These are phyloP conservation scores for Capronia epimyces DNA, from an alignment of 2,329 filamentous ascomycete genomes.

Conservation along the genomic window DNA sequence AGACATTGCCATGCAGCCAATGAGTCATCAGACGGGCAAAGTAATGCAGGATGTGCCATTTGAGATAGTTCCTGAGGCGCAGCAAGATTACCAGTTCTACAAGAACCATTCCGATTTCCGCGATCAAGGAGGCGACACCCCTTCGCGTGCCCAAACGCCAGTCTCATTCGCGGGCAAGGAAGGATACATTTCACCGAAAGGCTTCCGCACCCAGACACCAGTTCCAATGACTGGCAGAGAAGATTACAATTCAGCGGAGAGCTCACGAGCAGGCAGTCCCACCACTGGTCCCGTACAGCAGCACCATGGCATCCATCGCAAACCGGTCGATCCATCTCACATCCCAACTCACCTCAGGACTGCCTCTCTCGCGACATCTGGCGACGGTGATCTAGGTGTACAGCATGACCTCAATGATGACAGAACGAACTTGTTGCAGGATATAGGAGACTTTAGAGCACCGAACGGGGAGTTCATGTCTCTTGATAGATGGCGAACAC, in stretches of 20 bases:
- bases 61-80: conserved; percentile 79
- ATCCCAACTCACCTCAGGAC: conserved; percentile 14
- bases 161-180: conserved; percentile 31
- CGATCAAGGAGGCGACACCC: conserved; percentile 68
- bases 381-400: conserved; percentile 10
- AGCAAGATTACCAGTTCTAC: conserved; percentile 86
- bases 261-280: conserved; percentile 30
- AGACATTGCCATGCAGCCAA: conserved; percentile 68
- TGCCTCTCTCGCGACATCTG: neutral
- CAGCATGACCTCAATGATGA: conserved; percentile 25
- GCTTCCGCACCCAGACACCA: neutral
- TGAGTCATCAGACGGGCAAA: conserved; percentile 37
- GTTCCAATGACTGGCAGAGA: conserved; percentile 36
- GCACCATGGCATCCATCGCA: conserved; percentile 10
- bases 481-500: conserved; percentile 21
- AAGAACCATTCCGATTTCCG: conserved; percentile 86
- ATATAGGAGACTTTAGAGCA: conserved; percentile 19
- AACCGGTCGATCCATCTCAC: conserved; percentile 18
- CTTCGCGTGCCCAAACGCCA: conserved; percentile 17
- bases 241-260: conserved; percentile 40
- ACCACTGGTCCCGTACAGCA: conserved; percentile 37
- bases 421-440: conserved; percentile 20
- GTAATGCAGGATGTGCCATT: conserved; percentile 60
- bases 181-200: conserved; percentile 3
- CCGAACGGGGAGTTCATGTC: conserved; percentile 28